Conservation (phyloP, 2,329 filamentous ascomycete genomes). For the Claviceps paspali region DNA sequence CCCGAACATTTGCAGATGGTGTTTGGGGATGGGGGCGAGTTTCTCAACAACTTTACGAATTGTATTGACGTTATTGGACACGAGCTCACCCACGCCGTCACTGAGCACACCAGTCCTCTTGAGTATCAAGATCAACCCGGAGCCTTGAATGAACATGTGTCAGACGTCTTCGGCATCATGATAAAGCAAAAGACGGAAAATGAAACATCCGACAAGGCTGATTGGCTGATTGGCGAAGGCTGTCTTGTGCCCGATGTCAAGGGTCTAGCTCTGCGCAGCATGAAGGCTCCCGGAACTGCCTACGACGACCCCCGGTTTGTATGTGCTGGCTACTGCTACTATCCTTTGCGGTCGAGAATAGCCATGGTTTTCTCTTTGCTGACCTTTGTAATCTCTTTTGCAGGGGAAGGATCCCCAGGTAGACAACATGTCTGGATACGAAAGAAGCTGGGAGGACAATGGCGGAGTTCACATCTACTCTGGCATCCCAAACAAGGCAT, state of each 20-base stretch:
- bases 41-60: conserved; percentile 35
- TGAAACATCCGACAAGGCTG: conserved; percentile 27
- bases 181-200: conserved; percentile 36
- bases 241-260: conserved; percentile 35
- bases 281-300: conserved; percentile 38
- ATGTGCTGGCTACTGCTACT: no score
- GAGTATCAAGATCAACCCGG: conserved; percentile 36
- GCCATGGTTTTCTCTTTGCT: not conserved
- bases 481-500: conserved; percentile 42
- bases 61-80: conserved; percentile 42
- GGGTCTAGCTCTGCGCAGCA: conserved; percentile 34
- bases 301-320: conserved; percentile 36
- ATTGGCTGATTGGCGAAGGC: conserved; percentile 40
- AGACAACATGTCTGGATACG: conserved; percentile 29
- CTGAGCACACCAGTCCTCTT: conserved; percentile 32
- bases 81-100: conserved; percentile 41
- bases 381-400: not conserved
- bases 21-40: conserved; percentile 38
- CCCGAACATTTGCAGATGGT: conserved; percentile 34
- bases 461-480: conserved; percentile 41
- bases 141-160: conserved; percentile 40
- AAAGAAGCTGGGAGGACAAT: conserved; percentile 27
- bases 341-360: not conserved
- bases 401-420: conserved; percentile 39
- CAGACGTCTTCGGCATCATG: conserved; percentile 43